phyloP scores from a whole-genome alignment of 306 rosid species.

The Castanopsis chinensis region DNA sequence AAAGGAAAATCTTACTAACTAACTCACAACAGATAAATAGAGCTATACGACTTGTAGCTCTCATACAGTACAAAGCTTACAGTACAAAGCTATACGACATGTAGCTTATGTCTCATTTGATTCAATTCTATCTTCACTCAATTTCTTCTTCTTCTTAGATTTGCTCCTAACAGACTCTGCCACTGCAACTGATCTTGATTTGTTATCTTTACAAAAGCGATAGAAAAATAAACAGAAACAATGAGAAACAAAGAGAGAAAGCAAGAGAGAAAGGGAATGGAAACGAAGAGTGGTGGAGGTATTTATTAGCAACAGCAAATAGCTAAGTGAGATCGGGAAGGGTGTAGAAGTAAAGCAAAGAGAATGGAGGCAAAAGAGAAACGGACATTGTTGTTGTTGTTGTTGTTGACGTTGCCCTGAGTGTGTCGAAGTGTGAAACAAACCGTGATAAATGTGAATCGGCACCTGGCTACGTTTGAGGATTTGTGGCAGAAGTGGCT shows the following conservation, averaged over 20 bases:
- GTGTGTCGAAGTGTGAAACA: no score
- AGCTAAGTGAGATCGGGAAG: not conserved
- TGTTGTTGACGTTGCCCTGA: not conserved
- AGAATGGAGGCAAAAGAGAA: conserved; percentile 1
- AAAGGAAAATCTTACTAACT: no score
- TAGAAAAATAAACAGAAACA: not conserved
- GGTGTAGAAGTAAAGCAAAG: not conserved
- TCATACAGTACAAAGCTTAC: no score
- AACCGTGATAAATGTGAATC: not conserved
- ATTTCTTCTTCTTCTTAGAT: no score
- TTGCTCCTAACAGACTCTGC: no score
- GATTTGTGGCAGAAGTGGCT: not conserved
- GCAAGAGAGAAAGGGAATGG: not conserved
- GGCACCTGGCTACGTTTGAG: conserved; percentile 24
- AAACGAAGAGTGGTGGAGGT: not conserved
- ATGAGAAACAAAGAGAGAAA: not conserved
- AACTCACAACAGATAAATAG: no score
- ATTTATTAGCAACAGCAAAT: not conserved
- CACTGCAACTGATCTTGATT: no score
- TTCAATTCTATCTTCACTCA: no score
- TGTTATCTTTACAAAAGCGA: not conserved
- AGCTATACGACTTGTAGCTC: no score
- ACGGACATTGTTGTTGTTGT: conserved; percentile 15
- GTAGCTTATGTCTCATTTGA: no score
- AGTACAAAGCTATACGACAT: no score